phyloP scores from a whole-genome alignment of 1,284 basidiomycete genomes.

The Cystobasidiaceae sp. region DNA sequence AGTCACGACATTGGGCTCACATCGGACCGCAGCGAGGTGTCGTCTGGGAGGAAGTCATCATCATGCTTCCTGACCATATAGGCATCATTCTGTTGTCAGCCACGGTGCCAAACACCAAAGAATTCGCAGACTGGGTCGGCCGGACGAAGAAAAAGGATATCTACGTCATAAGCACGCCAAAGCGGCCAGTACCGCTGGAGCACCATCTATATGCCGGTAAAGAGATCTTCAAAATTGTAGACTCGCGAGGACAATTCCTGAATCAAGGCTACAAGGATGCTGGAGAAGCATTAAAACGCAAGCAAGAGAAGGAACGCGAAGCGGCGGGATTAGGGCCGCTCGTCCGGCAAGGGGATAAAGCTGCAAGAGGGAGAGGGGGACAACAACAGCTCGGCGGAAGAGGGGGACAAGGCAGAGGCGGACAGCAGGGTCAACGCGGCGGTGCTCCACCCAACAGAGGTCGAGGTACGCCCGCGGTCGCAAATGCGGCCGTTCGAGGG shows the following conservation, averaged over 20 bases:
- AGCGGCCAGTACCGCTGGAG: slow-evolving; percentile 93
- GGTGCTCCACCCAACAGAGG: slow-evolving; percentile 52
- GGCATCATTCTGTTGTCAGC: slow-evolving; percentile 95
- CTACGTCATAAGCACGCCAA: slow-evolving; percentile 95
- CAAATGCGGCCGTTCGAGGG: slow-evolving; percentile 31
- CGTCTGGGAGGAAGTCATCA: slow-evolving; percentile 99
- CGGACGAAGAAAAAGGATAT: slow-evolving; percentile 99
- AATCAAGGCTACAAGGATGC: slow-evolving; percentile 78
- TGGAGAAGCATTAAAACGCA: slow-evolving; percentile 76
- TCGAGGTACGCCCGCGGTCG: slow-evolving; percentile 53
- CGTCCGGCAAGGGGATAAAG: slow-evolving; percentile 53
- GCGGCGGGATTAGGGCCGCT: slow-evolving; percentile 75
- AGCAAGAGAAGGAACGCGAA: slow-evolving; percentile 97
- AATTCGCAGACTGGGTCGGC: slow-evolving; percentile 99
- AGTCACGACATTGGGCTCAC: neutral
- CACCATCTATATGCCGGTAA: slow-evolving; percentile 93
- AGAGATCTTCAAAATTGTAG: slow-evolving; percentile 88
- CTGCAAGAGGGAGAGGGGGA: slow-evolving; percentile 13
- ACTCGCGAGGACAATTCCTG: slow-evolving; percentile 73
- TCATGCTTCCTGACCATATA: slow-evolving; percentile 95
- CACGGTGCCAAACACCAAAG: slow-evolving; percentile 95
- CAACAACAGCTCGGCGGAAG: slow-evolving; percentile 20
- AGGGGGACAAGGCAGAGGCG: slow-evolving; percentile 65
- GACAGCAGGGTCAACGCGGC: no score
- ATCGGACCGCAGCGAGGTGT: slow-evolving; percentile 74